Evolutionary conservation across 1,284 basidiomycete species (phyloP).

Genomic region (Cyathus pygmaeus): DNA sequence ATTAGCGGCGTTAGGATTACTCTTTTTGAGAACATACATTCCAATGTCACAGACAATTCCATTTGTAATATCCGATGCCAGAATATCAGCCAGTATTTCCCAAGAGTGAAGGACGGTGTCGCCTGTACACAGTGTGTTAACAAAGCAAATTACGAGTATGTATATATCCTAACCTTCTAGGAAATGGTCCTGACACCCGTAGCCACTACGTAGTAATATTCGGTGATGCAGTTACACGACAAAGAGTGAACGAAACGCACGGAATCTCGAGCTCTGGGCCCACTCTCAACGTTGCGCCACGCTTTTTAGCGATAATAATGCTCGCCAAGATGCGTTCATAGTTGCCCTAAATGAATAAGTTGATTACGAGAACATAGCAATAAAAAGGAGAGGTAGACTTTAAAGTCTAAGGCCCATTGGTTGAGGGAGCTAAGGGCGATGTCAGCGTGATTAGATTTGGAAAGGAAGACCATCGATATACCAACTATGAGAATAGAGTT

Average conservation of each 20-base stretch:
- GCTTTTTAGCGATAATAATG: conserved; percentile 87
- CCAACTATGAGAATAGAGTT: background rate
- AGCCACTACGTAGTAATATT: conserved; percentile 66
- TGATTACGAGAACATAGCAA: background rate
- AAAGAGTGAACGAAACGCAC: conserved; percentile 55
- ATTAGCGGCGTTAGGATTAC: conserved; percentile 1
- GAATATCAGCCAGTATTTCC: conserved; percentile 91
- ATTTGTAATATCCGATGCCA: conserved; percentile 78
- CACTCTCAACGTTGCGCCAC: conserved; percentile 93
- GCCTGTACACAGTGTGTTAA: conserved; percentile 58
- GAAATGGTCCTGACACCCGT: conserved; percentile 95
- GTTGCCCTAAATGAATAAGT: conserved; percentile 77
- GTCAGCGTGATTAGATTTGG: background rate
- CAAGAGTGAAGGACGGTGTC: conserved; percentile 96
- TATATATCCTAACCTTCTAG: conserved; percentile 69
- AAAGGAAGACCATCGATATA: background rate
- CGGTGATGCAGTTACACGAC: background rate
- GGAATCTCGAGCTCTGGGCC: conserved; percentile 99
- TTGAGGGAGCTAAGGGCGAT: conserved; percentile 89
- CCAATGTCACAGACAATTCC: conserved; percentile 94
- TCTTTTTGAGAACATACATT: conserved; percentile 68
- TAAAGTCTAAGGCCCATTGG: conserved; percentile 96
- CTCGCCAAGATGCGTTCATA: conserved; percentile 91
- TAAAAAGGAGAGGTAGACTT: conserved; percentile 55
- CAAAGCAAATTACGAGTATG: background rate